Base-by-base conservation (phyloP, 805 yeast genomes). In the Teunomyces stri region DNA sequence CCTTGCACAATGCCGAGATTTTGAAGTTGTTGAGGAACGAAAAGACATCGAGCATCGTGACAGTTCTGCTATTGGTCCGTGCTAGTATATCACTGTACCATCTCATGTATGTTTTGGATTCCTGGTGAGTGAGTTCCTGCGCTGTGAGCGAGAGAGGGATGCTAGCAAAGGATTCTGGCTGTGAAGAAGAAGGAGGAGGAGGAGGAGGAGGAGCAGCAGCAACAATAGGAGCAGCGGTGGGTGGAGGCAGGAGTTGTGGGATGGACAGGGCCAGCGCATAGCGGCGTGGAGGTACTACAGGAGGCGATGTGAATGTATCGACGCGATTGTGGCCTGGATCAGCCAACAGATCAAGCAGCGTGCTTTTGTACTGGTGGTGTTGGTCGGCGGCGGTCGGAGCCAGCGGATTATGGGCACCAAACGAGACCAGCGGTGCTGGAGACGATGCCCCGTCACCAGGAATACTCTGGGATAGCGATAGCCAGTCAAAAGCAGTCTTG, bases 1-100 rank as follows among this genome's bases (percentile, higher is more conserved):
- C 74, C 60, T 81, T 81, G 29, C 80, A 69, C 2, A 63, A 57
- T 1, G 74, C 75, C 2, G 82, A 59, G 11, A 92, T 68, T 46
- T 81, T 83, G 70, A 92, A 92, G 63, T 92, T 91, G 56, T 76
- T 74, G 49, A 94, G 71, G 62, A 92, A 92, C 41, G 71, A 70
- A 65, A 87, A 82, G n/a, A 89, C 87, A 62, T 94, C 98, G 9
- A 75, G 78, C 51, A 92, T 69, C 3, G 83, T 75, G 6, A 92
- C 82, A 28, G 87, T 68, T 50, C 84, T 76, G 37, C 83, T 76
- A 33, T 83, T 82, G 52, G 86, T 85, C 45, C 91, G 78, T 39
- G 87, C 76, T 31, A 87, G 77, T 28, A 92, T 81, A 59, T 89
- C 91, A 54, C 89, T 85, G 64, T 91, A 92, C 99, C 99, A 92